Evolutionary conservation across 2,329 filamentous ascomycete genomes (phyloP).

Genomic region (Epichloe uncinata): DNA sequence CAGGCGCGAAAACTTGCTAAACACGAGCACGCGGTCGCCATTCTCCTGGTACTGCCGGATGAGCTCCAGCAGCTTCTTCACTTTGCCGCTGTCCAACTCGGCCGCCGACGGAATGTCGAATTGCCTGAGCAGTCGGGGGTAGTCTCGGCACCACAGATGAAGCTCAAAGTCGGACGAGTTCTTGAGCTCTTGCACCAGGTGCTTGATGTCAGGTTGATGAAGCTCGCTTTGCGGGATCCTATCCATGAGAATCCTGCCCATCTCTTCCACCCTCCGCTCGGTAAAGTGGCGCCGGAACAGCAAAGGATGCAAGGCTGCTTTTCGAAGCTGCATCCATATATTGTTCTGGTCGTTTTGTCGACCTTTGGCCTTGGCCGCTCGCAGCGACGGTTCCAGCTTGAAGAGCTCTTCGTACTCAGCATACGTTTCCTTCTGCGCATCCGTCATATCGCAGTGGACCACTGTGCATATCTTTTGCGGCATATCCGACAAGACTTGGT

Average conservation of each 20-base stretch:
- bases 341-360: conserved; percentile 48
- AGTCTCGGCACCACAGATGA: conserved; percentile 52
- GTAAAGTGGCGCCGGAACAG: conserved; percentile 74
- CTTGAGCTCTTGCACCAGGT: conserved; percentile 42
- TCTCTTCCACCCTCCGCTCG: conserved; percentile 60
- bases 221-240: conserved; percentile 46
- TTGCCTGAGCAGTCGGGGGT: conserved; percentile 33
- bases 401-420: conserved; percentile 50
- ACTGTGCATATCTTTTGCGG: conserved; percentile 68
- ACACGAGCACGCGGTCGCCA: conserved; percentile 78
- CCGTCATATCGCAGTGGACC: conserved; percentile 68
- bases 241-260: conserved; percentile 63
- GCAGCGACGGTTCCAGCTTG: conserved; percentile 43
- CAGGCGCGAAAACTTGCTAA: conserved; percentile 85
- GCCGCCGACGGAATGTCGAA: conserved; percentile 41
- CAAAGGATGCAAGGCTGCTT: conserved; percentile 83
- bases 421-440: conserved; percentile 62
- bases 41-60: conserved; percentile 60
- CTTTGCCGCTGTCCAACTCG: conserved; percentile 62
- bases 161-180: conserved; percentile 50
- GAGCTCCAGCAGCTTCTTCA: conserved; percentile 65
- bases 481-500: conserved; percentile 75
- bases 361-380: conserved; percentile 32
- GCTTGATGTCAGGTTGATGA: conserved; percentile 35
- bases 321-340: conserved; percentile 79